phyloP scores from a whole-genome alignment of 306 rosid species.

The Inga laurina region DNA sequence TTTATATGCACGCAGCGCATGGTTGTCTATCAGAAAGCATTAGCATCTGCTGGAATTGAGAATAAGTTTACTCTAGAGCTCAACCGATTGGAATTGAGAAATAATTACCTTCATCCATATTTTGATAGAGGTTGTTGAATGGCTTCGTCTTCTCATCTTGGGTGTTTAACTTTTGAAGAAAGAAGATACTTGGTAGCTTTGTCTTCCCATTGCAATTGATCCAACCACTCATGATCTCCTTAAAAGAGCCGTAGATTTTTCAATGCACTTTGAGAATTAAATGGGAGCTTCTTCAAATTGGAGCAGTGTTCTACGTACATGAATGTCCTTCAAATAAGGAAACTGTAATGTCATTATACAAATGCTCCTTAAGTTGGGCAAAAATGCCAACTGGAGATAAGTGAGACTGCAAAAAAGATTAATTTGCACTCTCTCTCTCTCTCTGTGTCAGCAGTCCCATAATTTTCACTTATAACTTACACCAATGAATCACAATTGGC shows the following conservation, averaged over 20 bases:
- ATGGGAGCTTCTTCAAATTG: background rate
- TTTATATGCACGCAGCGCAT: no score
- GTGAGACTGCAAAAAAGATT: background rate
- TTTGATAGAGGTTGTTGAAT: no score
- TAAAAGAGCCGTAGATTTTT: background rate
- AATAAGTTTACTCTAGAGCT: no score
- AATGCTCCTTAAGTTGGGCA: background rate
- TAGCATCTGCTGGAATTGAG: no score
- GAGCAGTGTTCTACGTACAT: background rate
- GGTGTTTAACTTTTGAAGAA: background rate
- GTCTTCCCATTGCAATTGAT: background rate
- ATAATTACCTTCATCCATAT: no score
- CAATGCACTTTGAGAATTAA: background rate
- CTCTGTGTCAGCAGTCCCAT: background rate
- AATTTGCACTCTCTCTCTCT: background rate
- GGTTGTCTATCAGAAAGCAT: no score
- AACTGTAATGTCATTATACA: background rate
- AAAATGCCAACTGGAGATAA: background rate
- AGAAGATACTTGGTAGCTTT: background rate
- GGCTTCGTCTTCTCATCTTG: no score
- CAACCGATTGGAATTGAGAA: no score
- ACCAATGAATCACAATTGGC: background rate
- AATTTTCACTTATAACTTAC: background rate
- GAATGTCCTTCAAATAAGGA: background rate
- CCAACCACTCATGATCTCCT: no score